A percentile compares a stretch with the other conserved stretches of the same genome.
Evolutionary conservation across 257 asterid species (phyloP).

Genomic region (Ilex aquifolium): DNA sequence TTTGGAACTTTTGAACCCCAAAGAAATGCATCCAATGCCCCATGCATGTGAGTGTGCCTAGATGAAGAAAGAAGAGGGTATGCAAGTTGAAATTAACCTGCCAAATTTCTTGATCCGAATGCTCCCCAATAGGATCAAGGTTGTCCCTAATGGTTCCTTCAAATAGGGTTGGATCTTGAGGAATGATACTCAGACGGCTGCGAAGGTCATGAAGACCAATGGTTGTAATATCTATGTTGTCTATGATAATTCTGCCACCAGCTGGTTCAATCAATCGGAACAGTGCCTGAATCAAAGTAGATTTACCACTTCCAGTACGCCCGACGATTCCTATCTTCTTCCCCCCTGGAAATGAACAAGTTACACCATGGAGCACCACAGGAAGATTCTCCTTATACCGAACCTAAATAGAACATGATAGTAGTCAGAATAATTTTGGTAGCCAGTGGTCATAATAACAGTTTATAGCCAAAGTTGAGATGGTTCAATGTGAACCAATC

Average conservation of each 20-base stretch:
- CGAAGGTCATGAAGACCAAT: constrained; percentile 97
- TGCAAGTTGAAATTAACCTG: constrained; percentile 39
- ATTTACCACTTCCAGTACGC: constrained; percentile 99
- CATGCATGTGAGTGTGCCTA: neutral
- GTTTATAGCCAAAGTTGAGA: no score
- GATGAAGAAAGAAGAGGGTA: neutral
- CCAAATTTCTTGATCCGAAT: constrained; percentile 85
- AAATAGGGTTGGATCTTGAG: constrained; percentile 94
- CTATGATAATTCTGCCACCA: constrained; percentile 81
- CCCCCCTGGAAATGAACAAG: constrained; percentile 94
- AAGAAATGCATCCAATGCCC: neutral
- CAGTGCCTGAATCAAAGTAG: constrained; percentile 94
- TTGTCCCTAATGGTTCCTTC: constrained; percentile 96
- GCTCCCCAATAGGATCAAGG: constrained; percentile 90
- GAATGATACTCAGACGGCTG: constrained; percentile 82
- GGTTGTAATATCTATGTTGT: constrained; percentile 68
- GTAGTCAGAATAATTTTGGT: neutral
- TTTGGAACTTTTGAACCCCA: constrained; percentile 1
- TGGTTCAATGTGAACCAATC: no score
- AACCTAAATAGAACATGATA: constrained; percentile 29
- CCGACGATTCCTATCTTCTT: constrained; percentile 95
- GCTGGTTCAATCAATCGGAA: constrained; percentile 91
- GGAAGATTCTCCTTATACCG: constrained; percentile 97
- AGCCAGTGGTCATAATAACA: no score
- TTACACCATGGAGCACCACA: constrained; percentile 84